Conservation (phyloP, 192 early-diverging fungal genomes). For the Bifiguratus adelaidae region DNA sequence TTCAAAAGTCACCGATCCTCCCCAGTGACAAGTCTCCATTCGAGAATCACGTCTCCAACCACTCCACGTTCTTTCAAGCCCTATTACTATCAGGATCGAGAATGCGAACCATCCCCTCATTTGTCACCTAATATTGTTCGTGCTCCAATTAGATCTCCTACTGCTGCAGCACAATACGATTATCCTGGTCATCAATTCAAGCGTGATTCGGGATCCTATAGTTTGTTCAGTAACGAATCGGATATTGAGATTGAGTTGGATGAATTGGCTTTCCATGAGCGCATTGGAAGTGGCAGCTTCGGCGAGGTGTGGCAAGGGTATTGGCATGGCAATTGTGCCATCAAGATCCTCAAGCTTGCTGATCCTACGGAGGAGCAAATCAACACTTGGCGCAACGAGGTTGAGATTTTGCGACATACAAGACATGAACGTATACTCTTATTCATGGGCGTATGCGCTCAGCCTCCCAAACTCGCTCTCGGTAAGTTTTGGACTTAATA, state of each 20-base stretch:
- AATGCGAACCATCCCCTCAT: neutral
- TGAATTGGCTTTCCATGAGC: neutral
- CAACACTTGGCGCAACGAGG: neutral
- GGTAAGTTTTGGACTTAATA: neutral
- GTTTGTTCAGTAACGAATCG: neutral
- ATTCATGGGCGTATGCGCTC: neutral
- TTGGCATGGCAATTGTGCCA: conserved; percentile 1
- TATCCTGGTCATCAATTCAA: neutral
- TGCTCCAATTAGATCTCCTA: too few relatives aligned
- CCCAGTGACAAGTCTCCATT: too few relatives aligned
- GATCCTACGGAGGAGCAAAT: conserved; percentile 1
- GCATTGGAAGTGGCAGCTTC: neutral
- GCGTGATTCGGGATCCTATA: neutral
- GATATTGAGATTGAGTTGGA: neutral
- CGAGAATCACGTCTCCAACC: neutral
- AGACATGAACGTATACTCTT: neutral
- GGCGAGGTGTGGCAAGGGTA: neutral
- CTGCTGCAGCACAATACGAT: neutral
- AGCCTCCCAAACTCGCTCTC: neutral
- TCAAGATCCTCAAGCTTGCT: neutral
- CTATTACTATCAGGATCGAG: neutral
- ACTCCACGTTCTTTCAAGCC: neutral
- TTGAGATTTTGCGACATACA: neutral
- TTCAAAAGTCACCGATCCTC: too few relatives aligned
- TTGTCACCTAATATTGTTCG: neutral